These are phyloP conservation scores for Aegilops umbellulata DNA, from an alignment of 176 grass and related monocot genomes.

Conservation along the genomic window DNA sequence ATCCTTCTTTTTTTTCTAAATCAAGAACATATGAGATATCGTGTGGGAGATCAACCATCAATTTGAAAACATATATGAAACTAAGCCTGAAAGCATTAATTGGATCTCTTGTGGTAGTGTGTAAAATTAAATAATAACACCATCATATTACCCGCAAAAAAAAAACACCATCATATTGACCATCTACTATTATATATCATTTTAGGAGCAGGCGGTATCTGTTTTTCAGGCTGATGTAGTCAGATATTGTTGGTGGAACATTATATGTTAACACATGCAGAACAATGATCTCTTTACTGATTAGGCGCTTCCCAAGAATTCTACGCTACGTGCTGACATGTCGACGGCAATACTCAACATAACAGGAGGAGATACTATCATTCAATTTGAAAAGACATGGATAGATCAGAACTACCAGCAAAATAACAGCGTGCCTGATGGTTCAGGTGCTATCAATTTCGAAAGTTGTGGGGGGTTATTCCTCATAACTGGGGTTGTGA, in stretches of 20 bases:
- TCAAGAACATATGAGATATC: no score
- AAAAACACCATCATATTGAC: background rate
- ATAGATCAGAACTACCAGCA: slow-evolving; percentile 30
- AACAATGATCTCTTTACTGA: background rate
- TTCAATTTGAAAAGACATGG: slow-evolving; percentile 50
- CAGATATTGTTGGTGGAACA: no score
- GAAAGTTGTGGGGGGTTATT: slow-evolving; percentile 37
- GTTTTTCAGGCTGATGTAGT: no score
- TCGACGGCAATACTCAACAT: slow-evolving; percentile 63
- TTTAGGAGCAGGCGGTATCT: no score
- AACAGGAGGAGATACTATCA: slow-evolving; percentile 42
- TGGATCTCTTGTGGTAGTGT: no score
- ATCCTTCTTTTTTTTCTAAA: no score
- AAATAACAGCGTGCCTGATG: background rate
- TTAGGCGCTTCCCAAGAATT: slow-evolving; percentile 39
- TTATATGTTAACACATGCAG: background rate
- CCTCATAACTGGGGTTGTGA: slow-evolving; percentile 23
- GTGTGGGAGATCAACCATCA: no score
- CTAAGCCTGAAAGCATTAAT: no score
- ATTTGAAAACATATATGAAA: no score
- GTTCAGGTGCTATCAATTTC: slow-evolving; percentile 36
- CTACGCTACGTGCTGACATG: slow-evolving; percentile 26
- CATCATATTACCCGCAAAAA: background rate
- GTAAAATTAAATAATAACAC: no score
- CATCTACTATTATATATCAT: background rate